These are phyloP conservation scores for Vinca minor DNA, from an alignment of 257 asterid species.

Conservation along the genomic window DNA sequence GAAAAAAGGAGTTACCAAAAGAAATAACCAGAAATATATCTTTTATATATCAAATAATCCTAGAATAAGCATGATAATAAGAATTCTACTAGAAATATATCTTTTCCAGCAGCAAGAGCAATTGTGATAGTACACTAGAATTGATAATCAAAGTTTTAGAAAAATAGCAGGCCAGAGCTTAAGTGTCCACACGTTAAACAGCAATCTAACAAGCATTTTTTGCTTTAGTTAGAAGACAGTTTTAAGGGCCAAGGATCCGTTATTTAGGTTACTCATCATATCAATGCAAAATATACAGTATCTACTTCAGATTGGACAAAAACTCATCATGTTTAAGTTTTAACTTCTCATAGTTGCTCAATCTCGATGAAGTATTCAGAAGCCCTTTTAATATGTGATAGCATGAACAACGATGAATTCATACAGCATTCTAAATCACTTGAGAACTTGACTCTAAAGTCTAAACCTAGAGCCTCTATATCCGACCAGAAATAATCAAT, in stretches of 20 bases:
- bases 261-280: background rate
- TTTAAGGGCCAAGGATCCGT: background rate
- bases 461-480: background rate
- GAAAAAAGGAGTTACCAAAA: background rate
- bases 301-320: background rate
- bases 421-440: background rate
- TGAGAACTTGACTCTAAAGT: no score
- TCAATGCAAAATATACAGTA: no score
- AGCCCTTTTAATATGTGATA: no score
- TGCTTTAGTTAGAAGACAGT: background rate
- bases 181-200: background rate
- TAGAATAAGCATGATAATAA: background rate
- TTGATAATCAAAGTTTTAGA: background rate
- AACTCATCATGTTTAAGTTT: background rate
- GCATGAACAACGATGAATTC: no score
- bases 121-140: background rate
- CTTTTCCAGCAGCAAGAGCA: background rate
- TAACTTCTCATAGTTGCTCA: no score
- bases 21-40: background rate
- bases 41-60: background rate
- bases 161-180: background rate
- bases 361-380: no score
- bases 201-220: background rate
- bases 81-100: background rate
- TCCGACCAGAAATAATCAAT: background rate